phyloP scores from a whole-genome alignment of 1,284 basidiomycete species.

The Naganishia cerealis region DNA sequence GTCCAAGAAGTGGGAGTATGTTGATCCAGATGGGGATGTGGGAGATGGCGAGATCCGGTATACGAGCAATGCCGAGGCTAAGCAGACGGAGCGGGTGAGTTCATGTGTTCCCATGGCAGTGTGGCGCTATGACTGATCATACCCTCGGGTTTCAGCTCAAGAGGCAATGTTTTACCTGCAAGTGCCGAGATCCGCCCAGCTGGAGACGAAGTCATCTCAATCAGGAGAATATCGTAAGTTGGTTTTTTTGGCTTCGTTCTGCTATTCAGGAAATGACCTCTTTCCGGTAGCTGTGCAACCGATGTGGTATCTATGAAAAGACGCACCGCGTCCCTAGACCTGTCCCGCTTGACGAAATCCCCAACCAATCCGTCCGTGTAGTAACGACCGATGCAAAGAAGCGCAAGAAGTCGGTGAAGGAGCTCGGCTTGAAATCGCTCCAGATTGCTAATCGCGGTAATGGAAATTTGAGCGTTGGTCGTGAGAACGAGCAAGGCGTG shows the following conservation, averaged over 20 bases:
- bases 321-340: constrained; percentile 30
- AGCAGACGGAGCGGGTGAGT: constrained; percentile 34
- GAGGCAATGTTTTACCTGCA: constrained; percentile 34
- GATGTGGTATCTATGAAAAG: constrained; percentile 35
- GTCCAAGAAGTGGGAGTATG: constrained; percentile 1
- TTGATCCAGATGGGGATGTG: not conserved
- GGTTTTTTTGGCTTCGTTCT: too few species aligned
- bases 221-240: constrained; percentile 31
- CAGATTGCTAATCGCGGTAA: constrained; percentile 7
- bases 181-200: constrained; percentile 34
- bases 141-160: constrained; percentile 17
- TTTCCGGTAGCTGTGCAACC: constrained; percentile 33
- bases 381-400: constrained; percentile 16
- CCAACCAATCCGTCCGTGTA: constrained; percentile 6
- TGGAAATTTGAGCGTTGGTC: not conserved
- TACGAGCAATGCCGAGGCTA: constrained; percentile 32
- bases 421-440: constrained; percentile 21
- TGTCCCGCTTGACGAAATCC: constrained; percentile 23
- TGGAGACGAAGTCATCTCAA: constrained; percentile 33
- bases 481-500: constrained; percentile 6
- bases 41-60: constrained; percentile 11
- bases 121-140: not conserved
- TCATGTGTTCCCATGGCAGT: not conserved
- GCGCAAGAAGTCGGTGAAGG: constrained; percentile 24
- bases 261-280: not conserved